A percentile compares a stretch with the other conserved stretches of the same genome.
Conservation (phyloP, 2,329 filamentous ascomycete genomes). For the Fusarium marasasianum region DNA sequence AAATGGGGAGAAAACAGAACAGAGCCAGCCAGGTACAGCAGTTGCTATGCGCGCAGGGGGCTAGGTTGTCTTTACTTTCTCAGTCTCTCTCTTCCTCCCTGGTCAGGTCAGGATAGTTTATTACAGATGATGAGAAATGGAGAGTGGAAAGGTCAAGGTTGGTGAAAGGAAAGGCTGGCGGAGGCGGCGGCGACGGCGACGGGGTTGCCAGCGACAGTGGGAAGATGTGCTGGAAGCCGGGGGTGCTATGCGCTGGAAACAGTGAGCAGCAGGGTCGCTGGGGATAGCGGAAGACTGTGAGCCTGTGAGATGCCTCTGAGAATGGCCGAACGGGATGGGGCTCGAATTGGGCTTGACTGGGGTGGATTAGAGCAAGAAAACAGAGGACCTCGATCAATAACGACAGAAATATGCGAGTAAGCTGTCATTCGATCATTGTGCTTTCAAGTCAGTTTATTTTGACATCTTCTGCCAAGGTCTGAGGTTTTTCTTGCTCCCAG, state of each 20-base stretch:
- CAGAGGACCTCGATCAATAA: neutral
- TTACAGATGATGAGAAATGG: slow-evolving; percentile 12
- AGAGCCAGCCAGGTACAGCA: slow-evolving; percentile 22
- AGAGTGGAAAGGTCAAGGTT: slow-evolving; percentile 11
- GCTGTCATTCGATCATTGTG: accelerated
- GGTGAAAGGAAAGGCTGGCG: slow-evolving; percentile 19
- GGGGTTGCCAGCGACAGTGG: slow-evolving; percentile 10
- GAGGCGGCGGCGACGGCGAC: neutral
- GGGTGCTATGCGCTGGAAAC: slow-evolving; percentile 35
- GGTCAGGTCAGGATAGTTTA: slow-evolving; percentile 3
- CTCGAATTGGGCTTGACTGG: slow-evolving; percentile 38
- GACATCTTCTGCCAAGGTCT: neutral
- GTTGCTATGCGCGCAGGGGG: slow-evolving; percentile 25
- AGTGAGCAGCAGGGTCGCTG: slow-evolving; percentile 31
- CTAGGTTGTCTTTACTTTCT: slow-evolving; percentile 7
- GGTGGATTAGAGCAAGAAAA: slow-evolving; percentile 32
- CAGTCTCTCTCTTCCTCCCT: neutral
- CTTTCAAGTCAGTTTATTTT: neutral
- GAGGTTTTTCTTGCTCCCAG: neutral
- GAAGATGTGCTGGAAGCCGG: slow-evolving; percentile 30
- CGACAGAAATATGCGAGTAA: neutral
- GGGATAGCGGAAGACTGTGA: slow-evolving; percentile 22
- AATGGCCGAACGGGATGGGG: slow-evolving; percentile 30
- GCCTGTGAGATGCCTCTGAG: slow-evolving; percentile 15
- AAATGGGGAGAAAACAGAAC: slow-evolving; percentile 14